These are phyloP conservation scores for Xanthoconium separans DNA, from an alignment of 1,284 basidiomycete species.

Conservation along the genomic window DNA sequence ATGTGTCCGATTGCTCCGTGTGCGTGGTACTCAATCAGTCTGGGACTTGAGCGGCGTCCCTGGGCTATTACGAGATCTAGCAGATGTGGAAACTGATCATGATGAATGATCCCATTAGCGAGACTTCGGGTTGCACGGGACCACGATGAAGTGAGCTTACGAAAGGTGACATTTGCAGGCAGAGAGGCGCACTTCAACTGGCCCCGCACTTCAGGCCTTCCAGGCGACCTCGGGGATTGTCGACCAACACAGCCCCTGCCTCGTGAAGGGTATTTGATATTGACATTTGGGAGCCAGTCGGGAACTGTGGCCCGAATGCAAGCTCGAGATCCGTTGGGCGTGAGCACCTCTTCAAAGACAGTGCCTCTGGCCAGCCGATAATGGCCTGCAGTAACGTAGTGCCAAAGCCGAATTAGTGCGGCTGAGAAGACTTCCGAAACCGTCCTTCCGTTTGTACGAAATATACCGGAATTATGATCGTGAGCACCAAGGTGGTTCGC, in stretches of 20 bases:
- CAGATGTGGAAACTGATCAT: constrained; percentile 23
- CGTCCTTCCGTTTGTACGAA: constrained; percentile 1
- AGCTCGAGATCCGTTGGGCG: constrained; percentile 22
- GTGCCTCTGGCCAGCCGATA: constrained; percentile 17
- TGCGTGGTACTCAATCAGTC: constrained; percentile 18
- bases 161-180: constrained; percentile 7
- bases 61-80: constrained; percentile 24
- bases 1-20: constrained; percentile 26
- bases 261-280: constrained; percentile 22
- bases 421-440: constrained; percentile 23
- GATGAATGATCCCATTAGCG: constrained; percentile 24
- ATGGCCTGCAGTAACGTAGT: constrained; percentile 25
- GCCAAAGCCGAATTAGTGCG: constrained; percentile 25
- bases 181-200: constrained; percentile 7
- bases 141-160: constrained; percentile 14
- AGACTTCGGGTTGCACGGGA: constrained; percentile 14
- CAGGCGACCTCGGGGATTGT: constrained; percentile 9
- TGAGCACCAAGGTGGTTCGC: constrained; percentile 18
- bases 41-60: constrained; percentile 20
- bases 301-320: constrained; percentile 25
- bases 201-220: constrained; percentile 1
- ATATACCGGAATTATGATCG: constrained; percentile 22
- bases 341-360: constrained; percentile 11
- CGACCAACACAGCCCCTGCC: constrained; percentile 7
- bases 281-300: constrained; percentile 15